Evolutionary conservation across 2,329 filamentous ascomycete species (phyloP).

Genomic region (Pseudogymnoascus sp.): DNA sequence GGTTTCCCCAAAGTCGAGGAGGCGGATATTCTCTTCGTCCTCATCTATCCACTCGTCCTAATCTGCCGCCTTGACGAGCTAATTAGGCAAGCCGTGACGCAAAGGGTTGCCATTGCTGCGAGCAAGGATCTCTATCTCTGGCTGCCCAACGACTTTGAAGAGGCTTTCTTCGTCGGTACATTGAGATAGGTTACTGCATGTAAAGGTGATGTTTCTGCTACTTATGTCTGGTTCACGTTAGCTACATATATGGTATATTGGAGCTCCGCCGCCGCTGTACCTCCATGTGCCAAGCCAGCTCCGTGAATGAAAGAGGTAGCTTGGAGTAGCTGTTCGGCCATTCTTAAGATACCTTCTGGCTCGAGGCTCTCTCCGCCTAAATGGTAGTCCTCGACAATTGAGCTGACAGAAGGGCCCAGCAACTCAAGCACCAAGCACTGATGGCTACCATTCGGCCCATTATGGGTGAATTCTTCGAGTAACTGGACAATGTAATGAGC

Average conservation of each 20-base stretch:
- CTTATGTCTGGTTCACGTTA: slow-evolving; percentile 22
- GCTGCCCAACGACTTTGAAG: slow-evolving; percentile 13
- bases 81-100: slow-evolving; percentile 15
- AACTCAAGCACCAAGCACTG: slow-evolving; percentile 30
- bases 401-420: slow-evolving; percentile 26
- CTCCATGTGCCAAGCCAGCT: slow-evolving; percentile 26
- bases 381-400: slow-evolving; percentile 20
- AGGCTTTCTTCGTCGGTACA: slow-evolving; percentile 12
- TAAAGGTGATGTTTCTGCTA: slow-evolving; percentile 24
- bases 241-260: neutral
- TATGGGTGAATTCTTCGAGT: slow-evolving; percentile 26
- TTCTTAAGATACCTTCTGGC: slow-evolving; percentile 21
- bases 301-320: slow-evolving; percentile 24
- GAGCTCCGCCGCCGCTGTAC: slow-evolving; percentile 15
- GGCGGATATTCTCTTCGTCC: slow-evolving; percentile 22
- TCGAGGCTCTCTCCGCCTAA: slow-evolving; percentile 18
- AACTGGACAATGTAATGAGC: slow-evolving; percentile 24
- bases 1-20: slow-evolving; percentile 23
- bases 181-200: slow-evolving; percentile 13
- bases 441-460: slow-evolving; percentile 30
- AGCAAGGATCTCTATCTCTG: slow-evolving; percentile 9
- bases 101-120: slow-evolving; percentile 13
- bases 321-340: slow-evolving; percentile 25
- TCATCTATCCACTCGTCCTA: slow-evolving; percentile 22
- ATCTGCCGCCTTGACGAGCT: slow-evolving; percentile 14